phyloP scores from a whole-genome alignment of 306 rosid species.

The Fragaria vesca region DNA sequence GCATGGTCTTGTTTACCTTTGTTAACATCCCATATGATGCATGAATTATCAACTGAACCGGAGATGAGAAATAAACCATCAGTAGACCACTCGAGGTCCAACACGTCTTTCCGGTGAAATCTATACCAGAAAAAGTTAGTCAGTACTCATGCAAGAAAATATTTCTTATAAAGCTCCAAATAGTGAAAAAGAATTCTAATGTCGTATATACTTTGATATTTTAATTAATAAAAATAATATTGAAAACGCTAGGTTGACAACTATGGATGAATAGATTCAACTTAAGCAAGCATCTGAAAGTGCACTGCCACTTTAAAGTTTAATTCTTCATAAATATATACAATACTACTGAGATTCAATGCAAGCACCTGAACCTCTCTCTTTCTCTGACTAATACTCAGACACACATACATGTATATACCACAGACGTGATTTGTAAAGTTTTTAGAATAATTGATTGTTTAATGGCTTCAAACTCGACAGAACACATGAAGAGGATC shows the following conservation, averaged over 20 bases:
- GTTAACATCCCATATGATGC: conserved; percentile 92
- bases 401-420: not conserved
- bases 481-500: not conserved
- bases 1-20: conserved; percentile 52
- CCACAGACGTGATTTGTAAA: not conserved
- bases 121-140: conserved; percentile 41
- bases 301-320: not conserved
- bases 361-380: too few species aligned
- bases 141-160: conserved; percentile 12
- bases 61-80: conserved; percentile 68
- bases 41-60: conserved; percentile 92
- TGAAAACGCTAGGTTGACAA: not conserved
- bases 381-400: not conserved
- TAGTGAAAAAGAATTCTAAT: not conserved
- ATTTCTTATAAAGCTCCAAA: not conserved
- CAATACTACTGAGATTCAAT: not conserved
- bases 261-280: not conserved
- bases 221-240: not conserved
- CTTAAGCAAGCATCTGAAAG: not conserved
- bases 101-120: conserved; percentile 86
- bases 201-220: not conserved
- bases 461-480: not conserved
- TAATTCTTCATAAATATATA: not conserved
- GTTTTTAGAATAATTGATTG: not conserved
- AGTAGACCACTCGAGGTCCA: conserved; percentile 87